Evolutionary conservation across 352 stramenopile genomes (phyloP).

Genomic region (Discostella stelligera): DNA sequence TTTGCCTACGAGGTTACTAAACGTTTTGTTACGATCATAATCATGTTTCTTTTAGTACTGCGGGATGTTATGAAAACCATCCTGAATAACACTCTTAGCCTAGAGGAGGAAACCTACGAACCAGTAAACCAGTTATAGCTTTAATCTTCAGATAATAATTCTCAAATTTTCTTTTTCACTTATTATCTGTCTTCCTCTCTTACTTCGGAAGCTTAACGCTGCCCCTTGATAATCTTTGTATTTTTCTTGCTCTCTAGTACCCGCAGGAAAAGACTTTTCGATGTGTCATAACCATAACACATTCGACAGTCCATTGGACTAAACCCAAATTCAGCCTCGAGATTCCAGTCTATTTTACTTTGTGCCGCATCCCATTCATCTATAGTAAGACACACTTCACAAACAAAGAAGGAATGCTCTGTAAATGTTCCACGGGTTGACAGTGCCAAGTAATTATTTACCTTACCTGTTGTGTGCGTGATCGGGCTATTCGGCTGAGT

Average conservation of each 20-base stretch:
- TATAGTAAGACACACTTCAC: slow-evolving; percentile 31
- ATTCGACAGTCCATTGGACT: slow-evolving; percentile 42
- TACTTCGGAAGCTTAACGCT: too few relatives aligned
- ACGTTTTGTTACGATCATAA: slow-evolving; percentile 12
- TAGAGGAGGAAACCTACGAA: slow-evolving; percentile 25
- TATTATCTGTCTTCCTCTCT: background rate
- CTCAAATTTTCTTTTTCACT: background rate
- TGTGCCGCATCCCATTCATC: slow-evolving; percentile 43
- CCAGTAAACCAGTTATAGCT: slow-evolving; percentile 17
- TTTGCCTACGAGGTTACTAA: slow-evolving; percentile 42
- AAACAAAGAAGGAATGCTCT: background rate
- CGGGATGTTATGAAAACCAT: slow-evolving; percentile 24
- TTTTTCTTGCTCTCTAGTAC: slow-evolving; percentile 10
- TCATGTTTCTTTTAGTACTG: slow-evolving; percentile 17
- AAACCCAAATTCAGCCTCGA: slow-evolving; percentile 49
- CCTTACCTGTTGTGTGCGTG: slow-evolving; percentile 31
- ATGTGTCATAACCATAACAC: slow-evolving; percentile 47
- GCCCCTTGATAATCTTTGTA: background rate
- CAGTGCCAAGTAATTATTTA: background rate
- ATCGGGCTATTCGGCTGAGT: slow-evolving; percentile 23
- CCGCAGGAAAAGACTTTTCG: slow-evolving; percentile 11
- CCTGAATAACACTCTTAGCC: slow-evolving; percentile 4
- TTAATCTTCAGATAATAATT: background rate
- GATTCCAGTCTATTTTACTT: slow-evolving; percentile 40
- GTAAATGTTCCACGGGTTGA: background rate